Percentiles rank a stretch among this genome's conserved stretches.
phyloP scores from a whole-genome alignment of 106 monocot species.

The Platanthera guangdongensis region DNA sequence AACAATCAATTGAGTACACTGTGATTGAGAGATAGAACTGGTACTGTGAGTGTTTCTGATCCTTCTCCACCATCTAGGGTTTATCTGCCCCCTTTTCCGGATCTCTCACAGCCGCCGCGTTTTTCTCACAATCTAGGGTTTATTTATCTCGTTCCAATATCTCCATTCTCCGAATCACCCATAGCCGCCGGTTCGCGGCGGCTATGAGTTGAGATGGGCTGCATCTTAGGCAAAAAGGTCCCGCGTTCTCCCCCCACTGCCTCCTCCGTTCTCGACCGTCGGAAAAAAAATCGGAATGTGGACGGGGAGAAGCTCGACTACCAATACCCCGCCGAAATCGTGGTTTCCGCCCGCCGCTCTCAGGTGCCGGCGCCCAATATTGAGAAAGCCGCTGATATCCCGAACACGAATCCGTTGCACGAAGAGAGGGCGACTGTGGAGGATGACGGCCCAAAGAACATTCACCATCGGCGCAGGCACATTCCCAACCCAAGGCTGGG shows the following conservation, averaged over 20 bases:
- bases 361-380: not conserved
- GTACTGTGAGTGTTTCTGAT: no score
- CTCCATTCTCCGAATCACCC: not conserved
- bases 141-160: not conserved
- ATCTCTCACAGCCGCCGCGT: no score
- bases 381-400: not conserved
- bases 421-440: not conserved
- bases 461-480: not conserved
- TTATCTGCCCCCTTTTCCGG: no score
- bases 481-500: slow-evolving; percentile 3
- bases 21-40: no score
- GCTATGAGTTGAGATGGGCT: slow-evolving; percentile 8
- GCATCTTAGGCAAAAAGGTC: slow-evolving; percentile 3
- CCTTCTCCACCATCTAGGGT: no score
- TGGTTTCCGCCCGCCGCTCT: not conserved
- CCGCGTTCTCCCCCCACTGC: not conserved
- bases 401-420: not conserved
- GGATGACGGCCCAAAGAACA: not conserved
- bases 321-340: not conserved
- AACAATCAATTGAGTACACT: no score
- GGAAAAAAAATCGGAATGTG: not conserved
- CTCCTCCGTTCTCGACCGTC: not conserved
- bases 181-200: not conserved
- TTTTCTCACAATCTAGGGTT: not conserved
- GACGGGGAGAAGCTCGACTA: not conserved